Evolutionary conservation across 352 stramenopile species (phyloP), one percentile per base, ranked within the genome.

Genomic region (Pythium myriotylum): DNA sequence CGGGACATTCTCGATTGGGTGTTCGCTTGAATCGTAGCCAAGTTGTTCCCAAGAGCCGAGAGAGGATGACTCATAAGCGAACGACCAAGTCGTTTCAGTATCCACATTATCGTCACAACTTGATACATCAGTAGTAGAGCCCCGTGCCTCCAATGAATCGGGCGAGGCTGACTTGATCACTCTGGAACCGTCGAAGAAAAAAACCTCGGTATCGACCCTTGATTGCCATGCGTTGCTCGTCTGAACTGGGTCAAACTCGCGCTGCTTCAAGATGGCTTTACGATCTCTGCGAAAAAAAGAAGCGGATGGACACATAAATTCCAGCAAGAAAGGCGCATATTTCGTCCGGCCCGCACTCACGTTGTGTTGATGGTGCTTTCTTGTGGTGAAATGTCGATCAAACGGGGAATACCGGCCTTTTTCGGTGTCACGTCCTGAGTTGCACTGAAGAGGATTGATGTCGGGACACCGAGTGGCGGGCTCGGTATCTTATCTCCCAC

Each of bases 161-260:
- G 32, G 39, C 22, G 24, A 2, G 13, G 41, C 8, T 6, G 26
- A n/a, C 27, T 59, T 54, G 20, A 80, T 56, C 19, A 72, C 56
- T 45, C 72, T 68, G 1, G 72, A 70, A 23, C 54, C 72, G 35
- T 77, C 72, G 26, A 80, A 77, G 40, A 80, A 80, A 24, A 80
- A 77, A 5, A 77, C 72, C 45, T 80, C 72, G 0, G 61, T 37
- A 0, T 67, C 54, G 29, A 62, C 35, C 26, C n/a, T 35, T 13
- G 42, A 61, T 9, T 42, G 54, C 19, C 41, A 61, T 26, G 54
- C 13, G n/a, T 39, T 54, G 10, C 10, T 35, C 29, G 29, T 35
- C 5, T 35, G 29, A 10, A 10, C 5, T 5, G 10, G 5, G 29
- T 35, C 29, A 10, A 10, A 5, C 29, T 10, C 29, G 29, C 29